Evolutionary conservation across 768 basidiomycete species (phyloP), one percentile per base, ranked within the genome.

Genomic region (Calocera cornea): DNA sequence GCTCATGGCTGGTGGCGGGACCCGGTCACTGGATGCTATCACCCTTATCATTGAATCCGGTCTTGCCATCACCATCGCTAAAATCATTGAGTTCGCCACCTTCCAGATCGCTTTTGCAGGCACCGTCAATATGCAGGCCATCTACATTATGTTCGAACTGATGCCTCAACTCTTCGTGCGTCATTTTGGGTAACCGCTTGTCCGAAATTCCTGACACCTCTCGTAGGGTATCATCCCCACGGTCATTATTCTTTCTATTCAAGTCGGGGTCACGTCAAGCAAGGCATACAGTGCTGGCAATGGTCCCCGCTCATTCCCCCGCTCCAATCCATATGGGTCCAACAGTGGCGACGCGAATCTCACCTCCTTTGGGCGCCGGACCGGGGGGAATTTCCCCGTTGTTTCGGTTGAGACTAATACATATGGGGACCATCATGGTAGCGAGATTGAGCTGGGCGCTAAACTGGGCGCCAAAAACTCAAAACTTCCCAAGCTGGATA

Each of bases 181-280:
- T 60, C 2, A 3, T 33, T 29, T 16, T 3, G 44, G 16, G 19
- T 14, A 12, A 16, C 11, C 54, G 10, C 54, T 27, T 27, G 11
- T n/a, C 54, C 10, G 27, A 27, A 19, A 27, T 2, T 2, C 7
- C 54, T 60, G 54, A 60, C 54, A 5, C 3, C 40, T 50, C 5
- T 10, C 22, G 27, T 27, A 60, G 54, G 54, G 54, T 33, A 60
- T 60, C 31, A 19, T 60, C 31, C 54, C 54, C 31, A 60, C 54
- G 54, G 54, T 60, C 54, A 60, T 60, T 33, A 60, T 60, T 16
- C 54, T 60, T 31, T 60, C 54, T 10, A 60, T 60, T 22, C 54
- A 60, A 60, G 54, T 60, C 54, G 54, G 54, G 7, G 54, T 60
- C 31, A 60, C 54, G 22, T 60, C 54, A 60, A 60, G 54, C 54